Evolutionary conservation across 495 filamentous ascomycete genomes (phyloP), one percentile per base, ranked within the genome.

Genomic region (Barbatosphaeria neglecta): DNA sequence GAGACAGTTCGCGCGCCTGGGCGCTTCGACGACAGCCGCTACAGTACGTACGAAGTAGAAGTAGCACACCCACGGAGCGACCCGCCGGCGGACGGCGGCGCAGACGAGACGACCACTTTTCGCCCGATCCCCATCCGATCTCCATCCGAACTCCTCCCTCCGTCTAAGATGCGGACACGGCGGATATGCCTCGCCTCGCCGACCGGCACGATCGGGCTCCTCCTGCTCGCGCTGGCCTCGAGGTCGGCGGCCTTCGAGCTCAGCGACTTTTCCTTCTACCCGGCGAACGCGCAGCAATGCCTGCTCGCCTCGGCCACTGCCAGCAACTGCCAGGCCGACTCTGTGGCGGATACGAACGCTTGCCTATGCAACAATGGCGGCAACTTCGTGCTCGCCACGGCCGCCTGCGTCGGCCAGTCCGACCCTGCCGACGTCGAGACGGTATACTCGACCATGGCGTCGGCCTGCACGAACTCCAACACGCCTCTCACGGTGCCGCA

Each of bases 231-330:
- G 6, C 37, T 50, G 19, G 19, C 39, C n/a, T 31, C 50, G 9
- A 47, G 43, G 33, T 53, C 51, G 11, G 54, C 49, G 13, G 44
- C 44, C n/a, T 20, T 56, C 37, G 16, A 54, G 4, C 1, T n/a
- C 31, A 58, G 63, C 53, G 59, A 72, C 54, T 74, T 72, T 54
- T 53, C 53, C 20, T 49, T 66, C 35, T 74, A 72, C 50, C 70
- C 70, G 1, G 9, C 50, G 40, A 47, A 43, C 31, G 58, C 70
- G 2, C 68, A 66, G 31, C 25, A 53, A 35, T 74, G 70, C 40
- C 48, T 72, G 18, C 56, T 52, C 52, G 18, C 59, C 23, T 54
- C 68, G 16, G 58, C 67, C 8, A 46, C 59, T 33, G 11, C 41
- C 6, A 62, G 57, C 43, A 37, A 53, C 19, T 71, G 70, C 44